Evolutionary conservation across 2,329 filamentous ascomycete genomes (phyloP).

Genomic region (Neonectria faginata): DNA sequence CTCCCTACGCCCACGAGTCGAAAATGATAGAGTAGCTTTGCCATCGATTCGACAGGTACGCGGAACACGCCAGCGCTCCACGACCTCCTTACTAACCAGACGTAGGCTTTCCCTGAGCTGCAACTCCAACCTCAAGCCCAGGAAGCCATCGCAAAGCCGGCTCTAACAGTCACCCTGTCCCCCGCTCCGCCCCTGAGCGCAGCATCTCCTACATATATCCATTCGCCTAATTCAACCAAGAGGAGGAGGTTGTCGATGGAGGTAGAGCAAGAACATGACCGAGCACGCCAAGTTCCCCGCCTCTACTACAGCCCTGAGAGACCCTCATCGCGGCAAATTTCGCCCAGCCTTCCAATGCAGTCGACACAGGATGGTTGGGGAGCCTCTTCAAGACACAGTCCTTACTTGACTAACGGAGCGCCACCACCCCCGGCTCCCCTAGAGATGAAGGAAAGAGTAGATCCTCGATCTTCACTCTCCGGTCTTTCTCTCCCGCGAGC

Average conservation of each 20-base stretch:
- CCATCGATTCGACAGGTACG: slow-evolving; percentile 67
- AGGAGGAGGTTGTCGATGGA: slow-evolving; percentile 60
- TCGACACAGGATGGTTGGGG: slow-evolving; percentile 52
- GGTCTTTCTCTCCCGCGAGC: slow-evolving; percentile 54
- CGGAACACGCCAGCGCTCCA: background rate
- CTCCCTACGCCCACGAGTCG: slow-evolving; percentile 50
- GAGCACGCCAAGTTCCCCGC: slow-evolving; percentile 60
- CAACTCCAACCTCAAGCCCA: slow-evolving; percentile 49
- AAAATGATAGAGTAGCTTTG: slow-evolving; percentile 58
- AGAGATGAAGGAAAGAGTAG: slow-evolving; percentile 52
- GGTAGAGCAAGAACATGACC: slow-evolving; percentile 53
- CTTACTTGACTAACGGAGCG: slow-evolving; percentile 48
- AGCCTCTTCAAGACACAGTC: slow-evolving; percentile 48
- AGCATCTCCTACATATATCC: slow-evolving; percentile 61
- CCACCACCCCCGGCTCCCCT: slow-evolving; percentile 46
- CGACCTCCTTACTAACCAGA: slow-evolving; percentile 37
- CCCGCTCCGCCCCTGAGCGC: slow-evolving; percentile 44
- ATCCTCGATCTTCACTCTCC: slow-evolving; percentile 54
- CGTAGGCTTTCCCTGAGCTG: slow-evolving; percentile 61
- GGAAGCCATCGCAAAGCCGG: slow-evolving; percentile 47
- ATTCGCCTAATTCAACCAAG: slow-evolving; percentile 63
- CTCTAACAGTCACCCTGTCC: slow-evolving; percentile 52
- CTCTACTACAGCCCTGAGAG: slow-evolving; percentile 56
- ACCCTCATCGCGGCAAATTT: slow-evolving; percentile 50
- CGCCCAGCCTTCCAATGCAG: slow-evolving; percentile 47